Base-by-base conservation (phyloP, 768 basidiomycete genomes). In the Suillus clintonianus region DNA sequence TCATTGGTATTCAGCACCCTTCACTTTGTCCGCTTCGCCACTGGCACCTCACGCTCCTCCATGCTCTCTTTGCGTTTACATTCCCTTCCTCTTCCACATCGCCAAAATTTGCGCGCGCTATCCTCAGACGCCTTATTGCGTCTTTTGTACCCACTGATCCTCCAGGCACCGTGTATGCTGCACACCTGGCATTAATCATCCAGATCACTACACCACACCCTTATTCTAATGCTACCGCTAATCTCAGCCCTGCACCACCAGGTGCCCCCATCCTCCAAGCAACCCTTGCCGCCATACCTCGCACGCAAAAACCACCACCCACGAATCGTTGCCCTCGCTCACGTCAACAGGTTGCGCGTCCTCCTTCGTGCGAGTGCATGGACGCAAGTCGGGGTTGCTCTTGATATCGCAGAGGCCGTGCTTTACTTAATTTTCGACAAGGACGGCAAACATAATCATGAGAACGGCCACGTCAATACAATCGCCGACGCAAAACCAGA, bases 311-410 rank as follows among this genome's bases (percentile, higher is more conserved):
- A 79, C 22, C 47, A 63, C 24, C 86, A 87, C 61, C 64, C 68
- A 0, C 76, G 79, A 15, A 77, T 91, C 1, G 76, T 76, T 10
- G 78, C 85, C 27, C 77, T 91, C 2, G 77, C 83, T 0, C 79
- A 79, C 17, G 82, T 90, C 8, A 72, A 90, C 48, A 86, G 85
- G 55, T 77, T 90, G 5, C 83, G 86, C 43, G 74, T 90, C 87
- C 51, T 53, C 5, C 51, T 53, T 32, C 51, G 51, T 32, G 30
- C 51, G 19, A 5, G 19, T 53, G 51, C 30, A 53, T 53, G 51
- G 88, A 74, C 78, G 17, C 72, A 81, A 42, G 83, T 89, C 9
- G 75, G 70, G 4, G 80, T 80, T 41, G 82, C 86, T 5, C 75
- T 53, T 19, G 51, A 53, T 19, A 32, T 10, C 10, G 51, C 51